phyloP scores from a whole-genome alignment of 257 asterid species.

The Capsicum chinense region DNA sequence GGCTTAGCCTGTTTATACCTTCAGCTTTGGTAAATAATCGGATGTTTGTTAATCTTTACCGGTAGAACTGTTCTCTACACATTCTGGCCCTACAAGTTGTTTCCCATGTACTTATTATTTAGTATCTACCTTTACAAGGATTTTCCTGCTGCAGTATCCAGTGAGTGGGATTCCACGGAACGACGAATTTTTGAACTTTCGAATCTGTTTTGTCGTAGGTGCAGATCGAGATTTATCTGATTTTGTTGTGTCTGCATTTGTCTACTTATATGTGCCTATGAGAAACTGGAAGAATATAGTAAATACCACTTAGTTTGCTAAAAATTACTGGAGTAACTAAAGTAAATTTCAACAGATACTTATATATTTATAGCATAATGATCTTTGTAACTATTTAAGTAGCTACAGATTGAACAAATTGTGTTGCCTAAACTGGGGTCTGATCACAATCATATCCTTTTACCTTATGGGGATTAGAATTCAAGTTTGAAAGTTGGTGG shows the following conservation, averaged over 20 bases:
- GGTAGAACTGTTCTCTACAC: not conserved
- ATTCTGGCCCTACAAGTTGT: not conserved
- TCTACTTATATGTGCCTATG: not conserved
- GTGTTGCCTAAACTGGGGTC: no score
- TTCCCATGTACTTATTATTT: not conserved
- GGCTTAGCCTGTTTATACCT: not conserved
- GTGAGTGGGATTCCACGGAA: conserved; percentile 9
- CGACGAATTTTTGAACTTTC: not conserved
- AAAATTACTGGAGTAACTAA: no score
- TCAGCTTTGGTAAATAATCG: not conserved
- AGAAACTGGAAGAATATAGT: conserved; percentile 16
- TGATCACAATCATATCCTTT: no score
- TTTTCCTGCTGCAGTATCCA: conserved; percentile 21
- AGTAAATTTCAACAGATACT: no score
- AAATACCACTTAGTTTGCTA: not conserved
- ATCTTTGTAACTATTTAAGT: no score
- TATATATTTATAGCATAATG: no score
- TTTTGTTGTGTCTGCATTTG: no score
- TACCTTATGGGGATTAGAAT: no score
- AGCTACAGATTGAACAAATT: no score
- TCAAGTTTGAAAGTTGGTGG: no score
- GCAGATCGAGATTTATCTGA: not conserved
- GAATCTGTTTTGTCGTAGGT: conserved; percentile 6
- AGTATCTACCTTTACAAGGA: conserved; percentile 20
- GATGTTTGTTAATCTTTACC: not conserved